phyloP scores from a whole-genome alignment of 164 flowering plant species.

The Stephania yunnanensis region DNA sequence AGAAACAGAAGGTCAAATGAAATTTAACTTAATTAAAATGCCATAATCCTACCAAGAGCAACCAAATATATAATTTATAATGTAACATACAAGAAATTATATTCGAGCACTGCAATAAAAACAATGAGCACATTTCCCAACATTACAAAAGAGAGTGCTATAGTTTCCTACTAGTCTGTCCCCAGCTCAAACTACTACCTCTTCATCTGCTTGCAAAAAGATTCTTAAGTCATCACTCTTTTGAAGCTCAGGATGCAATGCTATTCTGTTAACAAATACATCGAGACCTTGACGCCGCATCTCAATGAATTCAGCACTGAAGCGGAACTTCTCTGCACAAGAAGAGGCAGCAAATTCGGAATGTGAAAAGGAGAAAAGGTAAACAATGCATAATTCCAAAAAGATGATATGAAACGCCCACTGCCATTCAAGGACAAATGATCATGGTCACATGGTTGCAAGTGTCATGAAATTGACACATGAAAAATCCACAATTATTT shows the following conservation, averaged over 20 bases:
- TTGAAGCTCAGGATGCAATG: slow-evolving; percentile 80
- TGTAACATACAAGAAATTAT: neutral
- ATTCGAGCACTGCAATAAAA: slow-evolving; percentile 1
- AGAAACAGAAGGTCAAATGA: neutral
- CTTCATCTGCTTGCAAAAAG: slow-evolving; percentile 91
- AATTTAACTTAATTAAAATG: neutral
- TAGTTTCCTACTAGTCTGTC: no score
- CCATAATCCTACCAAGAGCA: neutral
- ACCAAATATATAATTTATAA: neutral
- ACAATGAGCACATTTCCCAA: no score
- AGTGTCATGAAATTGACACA: no score
- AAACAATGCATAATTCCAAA: neutral
- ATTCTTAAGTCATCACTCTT: slow-evolving; percentile 88
- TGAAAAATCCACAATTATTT: no score
- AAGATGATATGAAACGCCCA: no score
- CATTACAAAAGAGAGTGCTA: no score
- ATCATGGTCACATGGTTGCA: no score
- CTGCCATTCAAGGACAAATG: no score
- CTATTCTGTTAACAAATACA: slow-evolving; percentile 77
- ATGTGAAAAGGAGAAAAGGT: neutral
- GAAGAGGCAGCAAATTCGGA: slow-evolving; percentile 2
- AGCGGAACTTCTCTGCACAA: slow-evolving; percentile 85
- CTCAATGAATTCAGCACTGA: slow-evolving; percentile 97
- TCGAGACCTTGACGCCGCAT: slow-evolving; percentile 92
- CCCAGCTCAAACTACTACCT: slow-evolving; percentile 32